Evolutionary conservation across 176 grass and related monocot genomes (phyloP), one percentile per base, ranked within the genome.

Genomic region (Zea luxurians): DNA sequence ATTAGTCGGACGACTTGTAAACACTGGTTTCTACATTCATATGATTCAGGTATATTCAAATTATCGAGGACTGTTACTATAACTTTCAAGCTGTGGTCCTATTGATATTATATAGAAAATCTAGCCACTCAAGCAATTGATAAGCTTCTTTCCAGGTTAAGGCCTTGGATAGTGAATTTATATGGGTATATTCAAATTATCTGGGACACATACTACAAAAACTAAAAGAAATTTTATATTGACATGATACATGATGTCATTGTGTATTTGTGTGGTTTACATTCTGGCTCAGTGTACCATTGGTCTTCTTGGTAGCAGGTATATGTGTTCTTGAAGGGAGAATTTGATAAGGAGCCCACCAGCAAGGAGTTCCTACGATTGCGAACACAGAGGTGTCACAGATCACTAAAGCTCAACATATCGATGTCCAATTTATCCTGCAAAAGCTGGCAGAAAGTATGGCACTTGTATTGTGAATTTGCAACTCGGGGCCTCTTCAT

Each of bases 381-480:
- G 70, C 69, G 85, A 75, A 63, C 82, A 64, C 76, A 90, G 41
- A 91, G 85, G 49, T 90, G 87, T 82, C 80, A 94, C 78, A 97
- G 83, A 75, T 93, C 83, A 53, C 78, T 97, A 82, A 97, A 92
- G 75, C 82, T 97, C 49, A 76, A 92, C 49, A 77, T 85, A 76
- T 71, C 68, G 34, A 37, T 78, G 78, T 70, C 42, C 16, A 81
- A 80, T 70, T 75, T 87, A 74, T 75, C 86, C 47, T 91, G 63
- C 75, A 76, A 86, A 74, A 92, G 86, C 74, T 97, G 95, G 95
- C 80, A 81, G 64, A 90, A 86, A 83, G 83, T 66, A 77, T 97
- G 91, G 91, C 80, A 87, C 37, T 68, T 94, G 10, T 97, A 86
- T 45, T 97, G 91, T 82, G 95, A 97, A 80, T 97, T 94, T 84